These are phyloP conservation scores for Talaromyces rugulosus DNA, from an alignment of 2,329 filamentous ascomycete genomes.

Conservation along the genomic window DNA sequence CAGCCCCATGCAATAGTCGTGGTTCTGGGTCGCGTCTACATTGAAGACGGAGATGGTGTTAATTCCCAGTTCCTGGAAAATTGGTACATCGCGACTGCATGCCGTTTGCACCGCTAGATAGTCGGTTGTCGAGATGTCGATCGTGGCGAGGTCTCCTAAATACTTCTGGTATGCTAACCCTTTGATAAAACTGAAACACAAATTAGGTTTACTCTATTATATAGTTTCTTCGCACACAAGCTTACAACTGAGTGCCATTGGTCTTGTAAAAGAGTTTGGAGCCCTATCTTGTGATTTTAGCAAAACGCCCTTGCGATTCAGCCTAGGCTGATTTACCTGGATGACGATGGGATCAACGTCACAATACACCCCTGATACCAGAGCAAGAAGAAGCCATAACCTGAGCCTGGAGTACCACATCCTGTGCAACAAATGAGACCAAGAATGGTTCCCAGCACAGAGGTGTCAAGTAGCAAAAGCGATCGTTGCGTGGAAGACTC, in stretches of 20 bases:
- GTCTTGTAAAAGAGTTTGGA: slow-evolving; percentile 83
- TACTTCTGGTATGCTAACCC: slow-evolving; percentile 77
- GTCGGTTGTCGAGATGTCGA: slow-evolving; percentile 60
- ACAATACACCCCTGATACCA: background rate
- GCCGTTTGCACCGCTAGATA: slow-evolving; percentile 66
- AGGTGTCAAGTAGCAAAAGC: too few relatives aligned
- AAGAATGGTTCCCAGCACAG: too few relatives aligned
- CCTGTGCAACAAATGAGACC: background rate
- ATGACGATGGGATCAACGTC: slow-evolving; percentile 53
- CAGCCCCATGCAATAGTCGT: slow-evolving; percentile 75
- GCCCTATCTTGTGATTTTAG: slow-evolving; percentile 44
- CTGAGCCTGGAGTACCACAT: background rate
- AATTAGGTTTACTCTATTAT: slow-evolving; percentile 25
- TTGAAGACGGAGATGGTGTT: slow-evolving; percentile 93
- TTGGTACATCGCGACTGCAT: slow-evolving; percentile 79
- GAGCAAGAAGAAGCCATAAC: slow-evolving; percentile 27
- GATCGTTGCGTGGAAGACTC: too few relatives aligned
- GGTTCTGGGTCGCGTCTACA: slow-evolving; percentile 71
- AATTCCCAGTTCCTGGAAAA: slow-evolving; percentile 70
- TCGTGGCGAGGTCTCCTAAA: slow-evolving; percentile 46
- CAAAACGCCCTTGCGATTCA: slow-evolving; percentile 8
- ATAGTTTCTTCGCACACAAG: slow-evolving; percentile 41
- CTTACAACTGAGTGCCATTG: slow-evolving; percentile 66
- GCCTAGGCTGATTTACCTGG: slow-evolving; percentile 51
- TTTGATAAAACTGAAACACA: slow-evolving; percentile 63